Evolutionary conservation across 371 early-diverging fungal species (phyloP).

Genomic region (Zancudomyces culisetae): DNA sequence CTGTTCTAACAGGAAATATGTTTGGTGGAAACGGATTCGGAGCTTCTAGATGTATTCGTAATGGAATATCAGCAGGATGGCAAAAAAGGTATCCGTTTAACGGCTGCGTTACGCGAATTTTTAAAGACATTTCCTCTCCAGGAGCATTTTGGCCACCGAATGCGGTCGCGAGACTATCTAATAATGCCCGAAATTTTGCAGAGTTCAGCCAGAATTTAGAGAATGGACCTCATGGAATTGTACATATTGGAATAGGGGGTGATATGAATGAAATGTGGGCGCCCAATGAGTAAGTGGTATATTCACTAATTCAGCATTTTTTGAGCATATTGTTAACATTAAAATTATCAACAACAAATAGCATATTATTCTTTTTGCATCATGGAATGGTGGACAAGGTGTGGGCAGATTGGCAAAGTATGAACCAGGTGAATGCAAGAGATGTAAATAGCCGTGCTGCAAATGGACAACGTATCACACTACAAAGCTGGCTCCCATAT

Average conservation of each 20-base stretch:
- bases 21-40: conserved; percentile 21
- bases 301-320: background rate
- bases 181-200: conserved; percentile 12
- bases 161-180: conserved; percentile 20
- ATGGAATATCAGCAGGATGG: conserved; percentile 21
- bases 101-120: conserved; percentile 23
- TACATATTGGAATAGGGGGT: conserved; percentile 28
- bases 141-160: conserved; percentile 25
- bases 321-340: too few species aligned
- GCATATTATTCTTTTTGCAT: conserved; percentile 24
- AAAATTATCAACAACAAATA: background rate
- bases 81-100: conserved; percentile 15
- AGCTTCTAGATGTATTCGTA: conserved; percentile 15
- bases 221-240: conserved; percentile 26
- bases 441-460: conserved; percentile 14
- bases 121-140: conserved; percentile 12
- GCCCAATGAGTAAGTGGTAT: conserved; percentile 13
- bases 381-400: conserved; percentile 29
- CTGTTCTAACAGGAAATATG: conserved; percentile 11
- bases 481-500: conserved; percentile 14
- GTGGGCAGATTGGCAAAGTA: conserved; percentile 27
- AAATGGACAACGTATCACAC: conserved; percentile 8
- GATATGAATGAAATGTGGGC: conserved; percentile 26
- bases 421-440: conserved; percentile 8
- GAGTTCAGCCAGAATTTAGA: conserved; percentile 25